A percentile compares a stretch with the other conserved stretches of the same genome.
Evolutionary conservation across 2,329 filamentous ascomycete species (phyloP).

Genomic region (Scolecobasidium constrictum): DNA sequence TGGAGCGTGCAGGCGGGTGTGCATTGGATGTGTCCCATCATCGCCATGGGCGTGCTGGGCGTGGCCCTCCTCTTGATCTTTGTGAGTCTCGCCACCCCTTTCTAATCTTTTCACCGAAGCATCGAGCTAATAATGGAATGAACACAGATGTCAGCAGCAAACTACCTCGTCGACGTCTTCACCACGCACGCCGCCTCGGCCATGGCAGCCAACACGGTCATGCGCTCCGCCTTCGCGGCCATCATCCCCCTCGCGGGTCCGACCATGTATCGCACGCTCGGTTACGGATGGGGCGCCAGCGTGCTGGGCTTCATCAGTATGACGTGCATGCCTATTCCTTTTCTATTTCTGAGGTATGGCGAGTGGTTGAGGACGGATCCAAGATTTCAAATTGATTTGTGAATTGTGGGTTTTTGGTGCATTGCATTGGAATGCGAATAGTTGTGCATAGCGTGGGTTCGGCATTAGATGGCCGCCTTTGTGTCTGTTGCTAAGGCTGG

Average conservation of each 20-base stretch:
- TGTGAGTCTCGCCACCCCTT: slow-evolving; percentile 9
- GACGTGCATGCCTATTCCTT: slow-evolving; percentile 11
- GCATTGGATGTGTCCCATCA: slow-evolving; percentile 26
- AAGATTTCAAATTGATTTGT: slow-evolving; percentile 6
- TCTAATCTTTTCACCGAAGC: background rate
- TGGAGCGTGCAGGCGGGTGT: slow-evolving; percentile 22
- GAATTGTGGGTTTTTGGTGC: background rate
- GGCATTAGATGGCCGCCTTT: no score
- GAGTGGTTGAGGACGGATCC: slow-evolving; percentile 8
- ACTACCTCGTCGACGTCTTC: slow-evolving; percentile 32
- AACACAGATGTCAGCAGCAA: slow-evolving; percentile 23
- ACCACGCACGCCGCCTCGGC: slow-evolving; percentile 30
- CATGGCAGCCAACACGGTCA: slow-evolving; percentile 29
- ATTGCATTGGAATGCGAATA: background rate
- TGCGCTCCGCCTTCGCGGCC: slow-evolving; percentile 26
- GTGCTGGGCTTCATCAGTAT: slow-evolving; percentile 24
- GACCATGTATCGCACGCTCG: slow-evolving; percentile 27
- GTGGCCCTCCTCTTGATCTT: slow-evolving; percentile 25
- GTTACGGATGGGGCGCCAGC: slow-evolving; percentile 29
- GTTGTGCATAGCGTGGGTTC: no score
- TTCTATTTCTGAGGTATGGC: slow-evolving; percentile 10
- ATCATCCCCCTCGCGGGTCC: slow-evolving; percentile 28
- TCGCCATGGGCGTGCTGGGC: slow-evolving; percentile 23
- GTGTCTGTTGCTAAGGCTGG: no score
- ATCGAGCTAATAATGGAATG: background rate